Percentiles rank a stretch among this genome's conserved stretches.
phyloP scores from a whole-genome alignment of 495 filamentous ascomycete genomes.

The Neurospora sp. region DNA sequence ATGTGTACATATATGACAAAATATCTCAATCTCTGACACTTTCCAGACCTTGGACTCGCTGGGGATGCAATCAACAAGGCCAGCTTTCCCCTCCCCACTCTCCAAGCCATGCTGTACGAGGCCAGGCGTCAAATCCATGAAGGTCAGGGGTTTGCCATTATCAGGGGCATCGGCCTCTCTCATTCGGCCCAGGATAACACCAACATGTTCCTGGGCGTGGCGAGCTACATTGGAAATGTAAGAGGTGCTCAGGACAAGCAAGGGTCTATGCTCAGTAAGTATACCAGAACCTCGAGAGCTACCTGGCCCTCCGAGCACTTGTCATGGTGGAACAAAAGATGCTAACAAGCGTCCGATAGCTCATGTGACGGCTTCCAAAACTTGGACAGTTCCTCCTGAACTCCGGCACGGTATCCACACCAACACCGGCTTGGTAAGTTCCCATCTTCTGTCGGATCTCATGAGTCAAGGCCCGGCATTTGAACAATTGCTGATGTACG shows the following conservation, averaged over 20 bases:
- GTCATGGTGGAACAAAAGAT: background rate
- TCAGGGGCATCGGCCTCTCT: conserved; percentile 32
- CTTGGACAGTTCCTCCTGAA: conserved; percentile 29
- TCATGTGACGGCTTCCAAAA: conserved; percentile 35
- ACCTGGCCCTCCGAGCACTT: background rate
- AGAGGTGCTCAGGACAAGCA: conserved; percentile 39
- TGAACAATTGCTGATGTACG: background rate
- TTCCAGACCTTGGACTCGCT: conserved; percentile 25
- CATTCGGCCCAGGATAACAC: conserved; percentile 36
- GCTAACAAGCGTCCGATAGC: conserved; percentile 14
- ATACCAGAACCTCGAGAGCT: background rate
- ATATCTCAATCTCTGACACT: background rate
- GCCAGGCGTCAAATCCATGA: conserved; percentile 26
- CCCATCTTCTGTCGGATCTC: background rate
- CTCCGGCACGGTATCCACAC: conserved; percentile 40
- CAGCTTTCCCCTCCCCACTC: conserved; percentile 31
- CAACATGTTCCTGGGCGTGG: conserved; percentile 39
- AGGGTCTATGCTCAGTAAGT: conserved; percentile 38
- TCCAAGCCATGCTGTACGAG: conserved; percentile 21
- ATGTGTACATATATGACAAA: background rate
- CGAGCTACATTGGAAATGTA: conserved; percentile 39
- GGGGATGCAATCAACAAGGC: conserved; percentile 23
- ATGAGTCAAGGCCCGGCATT: background rate
- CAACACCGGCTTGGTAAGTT: conserved; percentile 24
- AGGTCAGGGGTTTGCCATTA: conserved; percentile 37